A percentile compares a stretch with the other conserved stretches of the same genome.
Conservation (phyloP, 495 filamentous ascomycete genomes). For the Barbatosphaeria neglecta region DNA sequence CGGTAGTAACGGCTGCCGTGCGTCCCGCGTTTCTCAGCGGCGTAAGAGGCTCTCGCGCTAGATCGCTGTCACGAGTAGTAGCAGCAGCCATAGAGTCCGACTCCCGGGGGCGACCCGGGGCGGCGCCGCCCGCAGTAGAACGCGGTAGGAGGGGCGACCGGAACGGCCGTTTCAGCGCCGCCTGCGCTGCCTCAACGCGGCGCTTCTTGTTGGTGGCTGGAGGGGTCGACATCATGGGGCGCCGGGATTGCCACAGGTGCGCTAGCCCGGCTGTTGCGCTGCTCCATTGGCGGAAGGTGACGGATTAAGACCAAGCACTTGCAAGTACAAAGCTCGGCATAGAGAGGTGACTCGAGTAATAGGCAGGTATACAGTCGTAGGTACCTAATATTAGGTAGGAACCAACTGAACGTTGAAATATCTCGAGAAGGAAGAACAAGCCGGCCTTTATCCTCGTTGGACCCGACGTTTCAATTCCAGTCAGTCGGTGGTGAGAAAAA, state of each 20-base stretch:
- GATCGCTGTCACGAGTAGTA: no score
- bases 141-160: slow-evolving; percentile 47
- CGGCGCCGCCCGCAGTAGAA: slow-evolving; percentile 5
- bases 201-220: slow-evolving; percentile 41
- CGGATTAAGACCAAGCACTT: background rate
- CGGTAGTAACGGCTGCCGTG: background rate
- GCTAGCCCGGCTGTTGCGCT: slow-evolving; percentile 2
- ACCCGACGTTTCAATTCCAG: no score
- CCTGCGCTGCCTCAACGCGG: slow-evolving; percentile 36
- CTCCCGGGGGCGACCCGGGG: slow-evolving; percentile 6
- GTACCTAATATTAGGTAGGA: no score
- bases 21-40: slow-evolving; percentile 1
- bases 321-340: no score
- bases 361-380: no score
- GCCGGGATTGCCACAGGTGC: background rate
- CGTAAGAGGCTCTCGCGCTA: background rate
- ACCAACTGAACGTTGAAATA: no score
- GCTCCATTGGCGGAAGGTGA: background rate
- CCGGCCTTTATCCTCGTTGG: no score
- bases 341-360: no score
- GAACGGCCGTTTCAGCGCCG: slow-evolving; percentile 53
- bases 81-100: slow-evolving; percentile 3
- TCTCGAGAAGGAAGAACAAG: no score
- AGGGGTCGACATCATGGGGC: slow-evolving; percentile 2
- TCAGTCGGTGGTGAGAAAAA: no score